Percentiles rank a stretch among this genome's conserved stretches.
These are phyloP conservation scores for Chenopodium berlandieri DNA, from an alignment of 148 eudicot genomes.

Conservation along the genomic window DNA sequence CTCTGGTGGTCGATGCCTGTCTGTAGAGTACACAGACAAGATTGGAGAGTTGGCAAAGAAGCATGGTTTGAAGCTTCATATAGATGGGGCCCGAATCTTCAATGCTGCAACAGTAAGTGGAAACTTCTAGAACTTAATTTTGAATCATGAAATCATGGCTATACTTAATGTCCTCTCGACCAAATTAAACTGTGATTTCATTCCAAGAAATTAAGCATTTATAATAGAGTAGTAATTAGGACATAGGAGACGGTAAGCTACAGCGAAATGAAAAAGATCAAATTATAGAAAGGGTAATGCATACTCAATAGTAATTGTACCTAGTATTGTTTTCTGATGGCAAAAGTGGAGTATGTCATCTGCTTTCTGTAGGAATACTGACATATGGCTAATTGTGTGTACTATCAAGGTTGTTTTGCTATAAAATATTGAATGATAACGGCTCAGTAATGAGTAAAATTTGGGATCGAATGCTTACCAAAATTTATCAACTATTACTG, in stretches of 20 bases:
- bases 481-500: no score
- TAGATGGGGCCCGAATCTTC: slow-evolving; percentile 95
- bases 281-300: neutral
- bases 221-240: neutral
- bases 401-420: no score
- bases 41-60: slow-evolving; percentile 88
- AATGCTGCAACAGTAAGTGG: slow-evolving; percentile 81
- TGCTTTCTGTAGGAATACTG: neutral
- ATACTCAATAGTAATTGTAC: neutral
- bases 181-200: neutral
- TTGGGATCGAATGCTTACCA: no score
- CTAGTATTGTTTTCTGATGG: neutral
- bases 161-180: neutral
- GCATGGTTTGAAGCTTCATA: slow-evolving; percentile 87
- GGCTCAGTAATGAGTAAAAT: no score
- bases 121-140: neutral
- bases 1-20: slow-evolving; percentile 82
- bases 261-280: neutral
- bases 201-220: neutral
- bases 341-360: neutral
- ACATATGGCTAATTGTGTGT: neutral
- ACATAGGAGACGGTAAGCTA: neutral
- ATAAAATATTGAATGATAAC: no score
- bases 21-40: slow-evolving; percentile 72
- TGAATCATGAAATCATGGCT: neutral